Percentiles rank a stretch among this genome's conserved stretches.
phyloP scores from a whole-genome alignment of 2,329 filamentous ascomycete species.

The Fusarium sp. region DNA sequence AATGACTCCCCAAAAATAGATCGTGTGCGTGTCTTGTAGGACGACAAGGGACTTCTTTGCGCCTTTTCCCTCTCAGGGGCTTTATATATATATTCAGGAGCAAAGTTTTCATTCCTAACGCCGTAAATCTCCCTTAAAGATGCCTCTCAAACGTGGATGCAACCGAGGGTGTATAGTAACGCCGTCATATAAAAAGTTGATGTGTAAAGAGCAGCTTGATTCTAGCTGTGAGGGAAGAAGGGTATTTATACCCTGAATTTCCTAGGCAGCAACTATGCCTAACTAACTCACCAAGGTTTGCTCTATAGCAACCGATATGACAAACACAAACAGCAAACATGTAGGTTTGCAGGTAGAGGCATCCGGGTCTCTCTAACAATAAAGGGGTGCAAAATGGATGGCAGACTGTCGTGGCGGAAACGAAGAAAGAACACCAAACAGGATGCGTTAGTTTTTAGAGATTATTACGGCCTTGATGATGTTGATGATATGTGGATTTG shows the following conservation, averaged over 20 bases:
- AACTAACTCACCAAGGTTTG: no score
- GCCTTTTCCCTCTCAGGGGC: not conserved
- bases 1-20: not conserved
- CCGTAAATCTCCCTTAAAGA: not conserved
- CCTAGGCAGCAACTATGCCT: no score
- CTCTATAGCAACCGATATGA: no score
- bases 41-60: not conserved
- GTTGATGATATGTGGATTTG: not conserved
- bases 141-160: not conserved
- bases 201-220: no score
- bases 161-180: not conserved
- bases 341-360: no score
- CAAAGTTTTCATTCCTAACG: rapidly evolving
- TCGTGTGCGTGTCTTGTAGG: not conserved
- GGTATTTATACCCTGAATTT: no score
- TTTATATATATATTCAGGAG: not conserved
- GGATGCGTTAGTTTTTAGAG: rapidly evolving
- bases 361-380: no score
- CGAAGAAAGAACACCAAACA: not conserved
- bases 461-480: not conserved
- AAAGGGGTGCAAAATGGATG: not conserved
- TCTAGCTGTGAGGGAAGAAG: no score
- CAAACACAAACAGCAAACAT: no score
- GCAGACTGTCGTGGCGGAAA: not conserved
- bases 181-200: not conserved